A percentile compares a stretch with the other conserved stretches of the same genome.
Conservation (phyloP, 192 early-diverging fungal genomes). For the Backusella tuberculispora region DNA sequence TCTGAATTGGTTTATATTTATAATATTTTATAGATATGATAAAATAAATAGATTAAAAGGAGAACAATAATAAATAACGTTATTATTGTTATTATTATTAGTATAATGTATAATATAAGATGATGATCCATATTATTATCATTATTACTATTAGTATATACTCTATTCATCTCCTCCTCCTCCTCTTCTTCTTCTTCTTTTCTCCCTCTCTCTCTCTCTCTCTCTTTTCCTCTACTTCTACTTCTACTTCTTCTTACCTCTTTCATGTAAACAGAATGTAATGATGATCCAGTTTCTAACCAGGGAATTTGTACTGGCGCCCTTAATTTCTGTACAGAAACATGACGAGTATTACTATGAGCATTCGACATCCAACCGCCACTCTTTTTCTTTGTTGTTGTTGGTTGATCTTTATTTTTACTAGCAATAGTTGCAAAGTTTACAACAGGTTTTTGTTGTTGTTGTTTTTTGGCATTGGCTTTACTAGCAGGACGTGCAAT, state of each 20-base stretch:
- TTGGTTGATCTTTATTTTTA: conserved; percentile 37
- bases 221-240: too few relatives aligned
- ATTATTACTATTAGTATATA: too few relatives aligned
- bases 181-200: too few relatives aligned
- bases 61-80: too few relatives aligned
- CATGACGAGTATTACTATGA: neutral
- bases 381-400: conserved; percentile 23
- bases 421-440: conserved; percentile 44
- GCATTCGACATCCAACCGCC: neutral
- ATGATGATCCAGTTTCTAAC: conserved; percentile 50
- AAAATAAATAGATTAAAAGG: too few relatives aligned
- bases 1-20: neutral
- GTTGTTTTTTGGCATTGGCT: neutral
- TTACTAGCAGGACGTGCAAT: neutral
- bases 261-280: conserved; percentile 43
- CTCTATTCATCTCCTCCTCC: too few relatives aligned
- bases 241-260: conserved; percentile 16
- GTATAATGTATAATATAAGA: too few relatives aligned
- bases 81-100: too few relatives aligned
- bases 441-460: conserved; percentile 26
- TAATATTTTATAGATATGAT: too few relatives aligned
- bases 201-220: too few relatives aligned
- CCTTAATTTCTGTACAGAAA: conserved; percentile 6
- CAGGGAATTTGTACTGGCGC: conserved; percentile 48
- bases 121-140: too few relatives aligned